Evolutionary conservation across 768 basidiomycete species (phyloP).

Genomic region (Mycena epipterygia): DNA sequence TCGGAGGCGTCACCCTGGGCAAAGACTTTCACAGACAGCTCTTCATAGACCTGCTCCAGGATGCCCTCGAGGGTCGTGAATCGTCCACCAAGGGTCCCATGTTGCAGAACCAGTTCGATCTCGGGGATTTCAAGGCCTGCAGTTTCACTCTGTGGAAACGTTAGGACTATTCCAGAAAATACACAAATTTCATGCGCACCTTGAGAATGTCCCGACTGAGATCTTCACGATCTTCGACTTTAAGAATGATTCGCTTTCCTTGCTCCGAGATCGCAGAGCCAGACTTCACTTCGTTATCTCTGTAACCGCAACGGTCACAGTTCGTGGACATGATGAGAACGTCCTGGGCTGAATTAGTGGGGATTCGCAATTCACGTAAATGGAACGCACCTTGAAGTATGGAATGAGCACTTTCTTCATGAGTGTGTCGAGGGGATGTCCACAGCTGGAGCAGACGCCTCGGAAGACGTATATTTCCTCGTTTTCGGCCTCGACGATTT

Average conservation of each 20-base stretch:
- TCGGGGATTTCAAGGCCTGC: slow-evolving; percentile 93
- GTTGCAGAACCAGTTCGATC: slow-evolving; percentile 91
- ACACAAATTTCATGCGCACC: slow-evolving; percentile 58
- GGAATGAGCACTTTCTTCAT: slow-evolving; percentile 99
- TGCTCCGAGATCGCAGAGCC: slow-evolving; percentile 89
- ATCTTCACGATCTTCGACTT: slow-evolving; percentile 94
- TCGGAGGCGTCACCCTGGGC: slow-evolving; percentile 75
- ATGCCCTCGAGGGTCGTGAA: slow-evolving; percentile 99
- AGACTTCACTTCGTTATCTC: slow-evolving; percentile 98
- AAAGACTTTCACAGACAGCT: slow-evolving; percentile 91
- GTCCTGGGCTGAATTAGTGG: slow-evolving; percentile 66
- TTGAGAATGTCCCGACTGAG: slow-evolving; percentile 94
- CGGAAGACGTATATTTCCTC: slow-evolving; percentile 94
- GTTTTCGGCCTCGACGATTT: slow-evolving; percentile 52
- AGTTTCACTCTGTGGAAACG: slow-evolving; percentile 83
- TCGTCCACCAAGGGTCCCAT: slow-evolving; percentile 95
- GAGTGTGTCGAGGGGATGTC: slow-evolving; percentile 82
- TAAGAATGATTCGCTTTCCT: slow-evolving; percentile 90
- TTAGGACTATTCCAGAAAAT: not conserved
- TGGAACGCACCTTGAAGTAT: slow-evolving; percentile 87
- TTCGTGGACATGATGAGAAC: slow-evolving; percentile 99
- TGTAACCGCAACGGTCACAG: slow-evolving; percentile 94
- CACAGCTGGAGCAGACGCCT: slow-evolving; percentile 91
- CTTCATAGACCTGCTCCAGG: slow-evolving; percentile 94
- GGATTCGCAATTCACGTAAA: not conserved